These are phyloP conservation scores for Backusella tuberculispora DNA, from an alignment of 192 early-diverging fungal species.

Conservation along the genomic window DNA sequence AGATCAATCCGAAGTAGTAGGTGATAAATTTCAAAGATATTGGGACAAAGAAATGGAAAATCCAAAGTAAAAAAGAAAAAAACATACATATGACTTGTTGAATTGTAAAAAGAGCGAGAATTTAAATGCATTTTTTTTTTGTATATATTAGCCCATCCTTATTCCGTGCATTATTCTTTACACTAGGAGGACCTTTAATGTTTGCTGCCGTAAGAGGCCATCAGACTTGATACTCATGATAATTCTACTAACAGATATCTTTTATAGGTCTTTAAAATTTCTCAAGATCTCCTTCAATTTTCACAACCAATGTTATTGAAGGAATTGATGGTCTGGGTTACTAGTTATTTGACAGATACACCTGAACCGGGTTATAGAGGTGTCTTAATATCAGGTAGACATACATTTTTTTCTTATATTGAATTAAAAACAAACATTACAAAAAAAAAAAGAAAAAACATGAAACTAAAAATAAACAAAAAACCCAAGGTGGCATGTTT, in stretches of 20 bases:
- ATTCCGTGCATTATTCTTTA: conserved; percentile 53
- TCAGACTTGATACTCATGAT: not conserved
- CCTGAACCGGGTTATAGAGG: conserved; percentile 71
- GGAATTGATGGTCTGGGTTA: conserved; percentile 66
- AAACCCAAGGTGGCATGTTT: conserved; percentile 65
- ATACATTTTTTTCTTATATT: not conserved
- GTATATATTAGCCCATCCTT: conserved; percentile 65
- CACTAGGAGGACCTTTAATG: conserved; percentile 66
- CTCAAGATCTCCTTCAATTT: conserved; percentile 75
- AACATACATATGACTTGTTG: not conserved
- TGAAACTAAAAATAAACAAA: not conserved
- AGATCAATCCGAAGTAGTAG: conserved; percentile 64
- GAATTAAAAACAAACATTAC: not conserved
- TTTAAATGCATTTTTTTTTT: not conserved
- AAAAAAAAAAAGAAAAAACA: not conserved
- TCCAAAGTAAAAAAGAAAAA: conserved; percentile 30
- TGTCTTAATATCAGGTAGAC: conserved; percentile 68
- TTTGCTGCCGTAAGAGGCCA: conserved; percentile 57
- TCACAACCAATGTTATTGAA: conserved; percentile 77
- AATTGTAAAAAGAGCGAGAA: not conserved
- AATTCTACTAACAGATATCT: not conserved
- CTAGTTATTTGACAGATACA: conserved; percentile 53
- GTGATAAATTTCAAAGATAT: conserved; percentile 59
- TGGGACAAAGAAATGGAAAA: conserved; percentile 74
- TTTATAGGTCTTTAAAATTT: conserved; percentile 64